phyloP scores from a whole-genome alignment of 805 yeast species.

The Starmera pachycereana region DNA sequence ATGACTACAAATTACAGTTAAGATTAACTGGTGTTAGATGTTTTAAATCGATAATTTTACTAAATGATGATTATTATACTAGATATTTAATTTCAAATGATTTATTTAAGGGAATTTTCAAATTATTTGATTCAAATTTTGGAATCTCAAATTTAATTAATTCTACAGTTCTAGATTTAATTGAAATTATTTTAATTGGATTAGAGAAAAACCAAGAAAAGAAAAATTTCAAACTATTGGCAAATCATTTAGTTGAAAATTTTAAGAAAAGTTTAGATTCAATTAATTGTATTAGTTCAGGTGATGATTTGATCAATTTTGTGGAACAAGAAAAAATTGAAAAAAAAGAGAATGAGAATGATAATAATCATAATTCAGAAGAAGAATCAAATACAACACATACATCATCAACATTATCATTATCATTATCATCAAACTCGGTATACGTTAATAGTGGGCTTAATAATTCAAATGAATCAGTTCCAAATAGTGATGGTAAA shows the following conservation, averaged over 20 bases:
- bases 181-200: constrained; percentile 32
- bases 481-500: neutral
- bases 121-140: constrained; percentile 36
- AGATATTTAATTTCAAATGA: constrained; percentile 46
- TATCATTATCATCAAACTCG: too few species aligned
- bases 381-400: too few species aligned
- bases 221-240: constrained; percentile 16
- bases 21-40: constrained; percentile 63
- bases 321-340: neutral
- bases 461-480: too few species aligned
- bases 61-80: constrained; percentile 55
- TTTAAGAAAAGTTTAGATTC: neutral
- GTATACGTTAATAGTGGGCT: too few species aligned
- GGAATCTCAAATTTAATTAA: constrained; percentile 52
- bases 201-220: constrained; percentile 11
- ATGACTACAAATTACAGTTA: constrained; percentile 33
- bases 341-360: neutral
- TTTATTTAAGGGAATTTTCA: constrained; percentile 38
- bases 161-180: constrained; percentile 66
- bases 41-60: constrained; percentile 46
- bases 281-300: neutral
- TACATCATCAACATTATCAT: too few species aligned
- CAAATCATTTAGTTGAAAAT: constrained; percentile 12
- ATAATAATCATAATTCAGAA: too few species aligned
- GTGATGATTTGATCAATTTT: neutral